Evolutionary conservation across 257 asterid species (phyloP), one percentile per base, ranked within the genome.

Genomic region (Nicotiana noctiflora): DNA sequence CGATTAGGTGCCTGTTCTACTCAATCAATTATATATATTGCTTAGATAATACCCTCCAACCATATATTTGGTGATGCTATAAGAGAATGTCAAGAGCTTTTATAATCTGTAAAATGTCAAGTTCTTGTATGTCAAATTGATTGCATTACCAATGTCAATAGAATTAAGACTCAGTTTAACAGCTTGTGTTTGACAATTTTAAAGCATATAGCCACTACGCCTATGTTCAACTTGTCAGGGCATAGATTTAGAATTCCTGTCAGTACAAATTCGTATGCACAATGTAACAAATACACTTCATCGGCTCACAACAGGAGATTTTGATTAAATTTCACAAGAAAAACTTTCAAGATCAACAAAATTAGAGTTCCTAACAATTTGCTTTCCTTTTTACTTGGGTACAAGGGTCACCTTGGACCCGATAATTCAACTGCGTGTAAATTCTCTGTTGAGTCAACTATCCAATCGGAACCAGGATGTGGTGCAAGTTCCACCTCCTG

Each of bases 371-470:
- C 89, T 82, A 64, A 67, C 3, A 63, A 80, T 53, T 80, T 65
- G 77, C 3, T 27, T 37, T 81, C 61, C 21, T 81, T 53, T 74
- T 34, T 75, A 23, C 79, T 66, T 44, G n/a, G 14, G 29, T 59
- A 31, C 9, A 27, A 53, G 31, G 86, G 72, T 88, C 89, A 88
- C 83, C 92, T 86, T 64, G 92, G 92, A 77, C 92, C 92, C 3
- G 92, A 88, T 53, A 88, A 67, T 79, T 88, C 92, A 55, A 85
- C 84, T 17, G 92, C 92, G 74, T 88, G 90, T 79, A 88, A 82
- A 80, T 88, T 86, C 59, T 88, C 92, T 6, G 90, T 88, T 2
- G 92, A 88, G 80, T 88, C 92, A 25, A 86, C 90, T 55, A 86
- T 82, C 92, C 92, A 88, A 60, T 87, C 89, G 4, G 90, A 87